Percentiles rank a stretch among this genome's conserved stretches.
phyloP scores from a whole-genome alignment of 257 asterid genomes.

The Salvia splendens region DNA sequence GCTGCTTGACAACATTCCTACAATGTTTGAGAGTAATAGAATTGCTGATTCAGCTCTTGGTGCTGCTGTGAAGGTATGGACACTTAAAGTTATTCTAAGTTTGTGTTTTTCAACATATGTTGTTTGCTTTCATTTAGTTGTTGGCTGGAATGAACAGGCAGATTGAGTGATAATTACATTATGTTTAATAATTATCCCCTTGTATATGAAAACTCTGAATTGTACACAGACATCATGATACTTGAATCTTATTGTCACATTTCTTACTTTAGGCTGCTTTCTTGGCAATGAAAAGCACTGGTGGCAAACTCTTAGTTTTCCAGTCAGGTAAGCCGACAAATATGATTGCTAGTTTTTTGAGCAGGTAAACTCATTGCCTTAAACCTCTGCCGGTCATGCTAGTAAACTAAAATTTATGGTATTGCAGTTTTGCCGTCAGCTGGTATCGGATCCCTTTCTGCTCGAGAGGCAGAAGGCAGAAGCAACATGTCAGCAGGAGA shows the following conservation, averaged over 20 bases:
- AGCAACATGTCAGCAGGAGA: slow-evolving; percentile 81
- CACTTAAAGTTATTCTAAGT: neutral
- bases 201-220: slow-evolving; percentile 12
- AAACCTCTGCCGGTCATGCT: slow-evolving; percentile 14
- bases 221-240: slow-evolving; percentile 20
- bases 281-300: slow-evolving; percentile 93
- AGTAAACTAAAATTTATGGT: slow-evolving; percentile 30
- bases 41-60: slow-evolving; percentile 91
- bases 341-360: slow-evolving; percentile 13
- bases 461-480: slow-evolving; percentile 98
- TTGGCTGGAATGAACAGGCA: slow-evolving; percentile 18
- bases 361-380: slow-evolving; percentile 6
- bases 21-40: slow-evolving; percentile 81
- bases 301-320: slow-evolving; percentile 96
- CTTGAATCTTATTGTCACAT: slow-evolving; percentile 12
- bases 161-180: slow-evolving; percentile 19
- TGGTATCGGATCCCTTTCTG: slow-evolving; percentile 95
- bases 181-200: slow-evolving; percentile 22
- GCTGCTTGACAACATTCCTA: slow-evolving; percentile 83
- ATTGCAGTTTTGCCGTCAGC: slow-evolving; percentile 77
- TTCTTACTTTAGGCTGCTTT: slow-evolving; percentile 76
- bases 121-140: slow-evolving; percentile 14
- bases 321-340: slow-evolving; percentile 71
- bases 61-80: slow-evolving; percentile 84
- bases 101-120: slow-evolving; percentile 13